Conservation (phyloP, 2,329 filamentous ascomycete species). For the Knoxdaviesia capensis region DNA sequence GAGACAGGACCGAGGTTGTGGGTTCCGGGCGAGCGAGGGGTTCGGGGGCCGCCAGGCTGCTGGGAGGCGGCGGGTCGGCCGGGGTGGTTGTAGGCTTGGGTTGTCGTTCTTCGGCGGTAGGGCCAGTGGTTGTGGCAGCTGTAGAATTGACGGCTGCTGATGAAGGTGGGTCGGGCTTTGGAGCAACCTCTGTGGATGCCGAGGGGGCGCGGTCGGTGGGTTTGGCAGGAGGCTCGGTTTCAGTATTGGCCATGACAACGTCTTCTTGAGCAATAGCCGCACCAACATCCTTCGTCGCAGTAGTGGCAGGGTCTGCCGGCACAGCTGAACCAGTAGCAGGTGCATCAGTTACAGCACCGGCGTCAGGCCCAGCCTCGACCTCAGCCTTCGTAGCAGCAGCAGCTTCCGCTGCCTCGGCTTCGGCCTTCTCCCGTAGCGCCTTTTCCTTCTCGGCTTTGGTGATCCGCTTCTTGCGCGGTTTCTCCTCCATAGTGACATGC, state of each 20-base stretch:
- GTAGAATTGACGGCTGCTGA: not conserved
- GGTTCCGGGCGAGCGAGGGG: too few relatives aligned
- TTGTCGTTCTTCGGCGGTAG: too few relatives aligned
- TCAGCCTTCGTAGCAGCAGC: not conserved
- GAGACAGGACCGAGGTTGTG: too few relatives aligned
- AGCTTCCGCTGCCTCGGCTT: conserved; percentile 3
- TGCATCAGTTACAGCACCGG: not conserved
- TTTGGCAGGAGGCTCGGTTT: not conserved
- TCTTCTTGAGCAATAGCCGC: conserved; percentile 1
- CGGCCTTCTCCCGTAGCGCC: conserved; percentile 7
- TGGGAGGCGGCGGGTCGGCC: too few relatives aligned
- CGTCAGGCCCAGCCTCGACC: not conserved
- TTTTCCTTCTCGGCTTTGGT: conserved; percentile 16
- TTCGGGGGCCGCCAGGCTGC: too few relatives aligned
- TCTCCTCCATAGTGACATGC: conserved; percentile 40
- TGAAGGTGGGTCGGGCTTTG: not conserved
- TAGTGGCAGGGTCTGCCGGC: not conserved
- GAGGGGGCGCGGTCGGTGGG: not conserved
- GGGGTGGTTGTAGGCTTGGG: too few relatives aligned
- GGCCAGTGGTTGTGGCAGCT: not conserved
- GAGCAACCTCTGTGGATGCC: not conserved
- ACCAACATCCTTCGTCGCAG: not conserved
- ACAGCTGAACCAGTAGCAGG: not conserved
- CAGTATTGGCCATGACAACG: conserved; percentile 1
- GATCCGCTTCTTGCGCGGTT: conserved; percentile 31